Base-by-base conservation (phyloP, 345 rosid genomes). In the Combretum micranthum region DNA sequence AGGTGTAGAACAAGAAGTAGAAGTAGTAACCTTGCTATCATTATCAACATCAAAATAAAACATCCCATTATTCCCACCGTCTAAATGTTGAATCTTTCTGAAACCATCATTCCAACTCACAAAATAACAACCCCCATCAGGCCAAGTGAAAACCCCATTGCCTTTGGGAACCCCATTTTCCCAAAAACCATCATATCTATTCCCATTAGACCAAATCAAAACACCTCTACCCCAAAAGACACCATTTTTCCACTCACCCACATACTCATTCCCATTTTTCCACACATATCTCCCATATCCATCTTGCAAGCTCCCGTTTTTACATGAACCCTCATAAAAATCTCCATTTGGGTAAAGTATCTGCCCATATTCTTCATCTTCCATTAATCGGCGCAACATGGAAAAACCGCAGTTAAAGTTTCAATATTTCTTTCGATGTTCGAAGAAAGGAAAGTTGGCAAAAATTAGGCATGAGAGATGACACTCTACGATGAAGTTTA, bases 321-420 rank as follows among this genome's bases (percentile, higher is more conserved):
- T 78, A 97, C 99, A 93, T 1, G 71, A 55, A 4, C 99, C 99
- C 18, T 83, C 87, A 53, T 89, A 93, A 63, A 70, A 77, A 47
- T 93, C 99, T 16, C 99, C 99, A 50, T 93, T 93, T 0, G 90
- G 92, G 42, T 89, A 93, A 8, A 87, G 74, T 51, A 87, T 93
- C 57, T 82, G 74, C 0, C 99, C 96, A 26, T 73, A 66, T 0
- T 97, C 99, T 25, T 25, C 32, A 3, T 25, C 32, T 25, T 25
- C 32, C 32, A 0, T 25, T 25, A 25, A 25, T 25, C 32, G 32
- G 6, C 32, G 32, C 32, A 25, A 25, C 32, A 25, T 25, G 32
- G 32, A 7, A 7, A 25, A 25, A 25, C 6, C 4, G 32, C 6
- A 25, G 32, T 25, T 25, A 25, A 25, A 25, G 32, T 25, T 25